Base-by-base conservation (phyloP, 805 yeast species). In the Yamadazyma phyllophila region DNA sequence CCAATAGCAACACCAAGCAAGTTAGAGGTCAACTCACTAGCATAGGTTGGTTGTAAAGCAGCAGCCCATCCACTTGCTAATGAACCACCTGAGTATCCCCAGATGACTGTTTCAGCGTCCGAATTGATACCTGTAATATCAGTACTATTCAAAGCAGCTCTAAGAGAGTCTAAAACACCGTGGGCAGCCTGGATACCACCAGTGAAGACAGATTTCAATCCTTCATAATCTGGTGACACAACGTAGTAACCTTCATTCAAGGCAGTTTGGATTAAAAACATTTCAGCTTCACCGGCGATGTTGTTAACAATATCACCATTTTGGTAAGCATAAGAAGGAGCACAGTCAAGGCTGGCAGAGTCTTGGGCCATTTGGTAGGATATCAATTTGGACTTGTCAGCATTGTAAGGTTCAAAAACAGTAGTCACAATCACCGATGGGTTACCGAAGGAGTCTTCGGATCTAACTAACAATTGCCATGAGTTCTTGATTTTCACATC, bases 21-120 rank as follows among this genome's bases (percentile, higher is more conserved):
- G 42, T 45, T 59, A 10, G 51, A 44, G 41, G 27, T 39, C 24
- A 55, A 49, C 51, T 69, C 73, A 2, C 67, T 66, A 4, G 73
- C 73, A 45, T 69, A 69, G 1, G 48, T 39, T 9, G 71, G 71
- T 46, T 65, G 71, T 24, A 66, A 50, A 7, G 63, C 57, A 2
- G 67, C 62, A 11, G 71, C 72, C 74, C 74, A 69, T 6, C 66
- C 61, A 13, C 66, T 43, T 11, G 74, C 69, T 26, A 67, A 47
- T 1, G 69, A 56, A 8, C 73, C 74, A n/a, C 74, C 74, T 3
- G 70, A 64, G 43, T 63, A 69, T 0, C 74, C 74, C 66, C 66
- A 66, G 38, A 68, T 26, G 10, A 50, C 53, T 2, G 58, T 50
- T 16, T 52, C 47, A 10, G 63, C 62, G 43, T 53, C 51, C 4